Percentiles rank a stretch among this genome's conserved stretches.
phyloP scores from a whole-genome alignment of 768 basidiomycete species.

The Daedaleopsis sinensis region DNA sequence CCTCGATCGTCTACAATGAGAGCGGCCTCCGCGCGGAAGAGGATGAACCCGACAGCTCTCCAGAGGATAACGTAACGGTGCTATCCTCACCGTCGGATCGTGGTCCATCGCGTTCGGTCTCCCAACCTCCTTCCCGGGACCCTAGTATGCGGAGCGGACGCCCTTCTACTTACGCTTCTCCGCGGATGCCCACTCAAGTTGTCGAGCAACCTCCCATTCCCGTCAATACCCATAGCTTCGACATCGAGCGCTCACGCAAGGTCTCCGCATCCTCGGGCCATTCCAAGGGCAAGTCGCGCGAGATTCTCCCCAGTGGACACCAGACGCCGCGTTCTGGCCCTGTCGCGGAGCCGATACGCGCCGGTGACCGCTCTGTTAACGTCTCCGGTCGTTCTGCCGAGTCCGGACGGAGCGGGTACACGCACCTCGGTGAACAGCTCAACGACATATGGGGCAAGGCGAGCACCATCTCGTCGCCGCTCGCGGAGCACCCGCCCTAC shows the following conservation, averaged over 20 bases:
- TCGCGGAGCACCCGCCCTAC: conserved; percentile 19
- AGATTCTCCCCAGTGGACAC: conserved; percentile 15
- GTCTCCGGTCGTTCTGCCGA: conserved; percentile 36
- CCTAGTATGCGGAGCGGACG: conserved; percentile 30
- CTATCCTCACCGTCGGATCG: conserved; percentile 42
- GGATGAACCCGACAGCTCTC: conserved; percentile 65
- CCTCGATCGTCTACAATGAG: conserved; percentile 82
- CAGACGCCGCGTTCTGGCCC: conserved; percentile 25
- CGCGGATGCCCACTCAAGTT: conserved; percentile 19
- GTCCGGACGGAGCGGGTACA: conserved; percentile 35
- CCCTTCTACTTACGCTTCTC: conserved; percentile 32
- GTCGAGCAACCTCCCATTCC: conserved; percentile 6
- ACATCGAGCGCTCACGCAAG: conserved; percentile 18
- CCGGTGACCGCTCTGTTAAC: conserved; percentile 36
- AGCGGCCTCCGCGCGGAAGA: conserved; percentile 74
- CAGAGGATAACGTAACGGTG: conserved; percentile 61
- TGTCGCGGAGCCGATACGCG: conserved; percentile 32
- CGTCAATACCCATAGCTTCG: conserved; percentile 13
- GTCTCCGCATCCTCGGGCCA: conserved; percentile 20
- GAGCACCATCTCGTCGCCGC: conserved; percentile 11
- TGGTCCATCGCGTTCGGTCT: conserved; percentile 50
- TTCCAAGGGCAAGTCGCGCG: conserved; percentile 32
- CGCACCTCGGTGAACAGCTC: conserved; percentile 45
- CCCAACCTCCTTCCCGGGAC: conserved; percentile 57
- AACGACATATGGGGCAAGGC: conserved; percentile 50